phyloP scores from a whole-genome alignment of 2,329 filamentous ascomycete genomes.

The Stachybotrys echinatus region DNA sequence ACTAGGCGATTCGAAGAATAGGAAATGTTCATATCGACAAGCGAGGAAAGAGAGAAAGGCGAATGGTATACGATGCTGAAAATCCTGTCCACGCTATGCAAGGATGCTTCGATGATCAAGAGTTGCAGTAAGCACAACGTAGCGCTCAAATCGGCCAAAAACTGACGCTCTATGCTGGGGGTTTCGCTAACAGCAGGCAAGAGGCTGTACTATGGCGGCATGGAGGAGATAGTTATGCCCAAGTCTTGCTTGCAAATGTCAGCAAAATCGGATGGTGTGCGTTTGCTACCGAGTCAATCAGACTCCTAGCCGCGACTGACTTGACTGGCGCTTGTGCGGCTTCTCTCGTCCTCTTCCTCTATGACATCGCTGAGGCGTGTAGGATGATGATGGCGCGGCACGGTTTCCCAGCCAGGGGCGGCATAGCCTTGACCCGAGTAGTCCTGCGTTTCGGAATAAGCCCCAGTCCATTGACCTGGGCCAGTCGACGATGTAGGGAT shows the following conservation, averaged over 20 bases:
- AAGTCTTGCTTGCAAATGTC: background rate
- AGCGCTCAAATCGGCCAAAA: background rate
- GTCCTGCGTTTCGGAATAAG: conserved; percentile 44
- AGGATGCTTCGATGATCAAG: background rate
- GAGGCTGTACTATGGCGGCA: background rate
- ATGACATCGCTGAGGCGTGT: conserved; percentile 85
- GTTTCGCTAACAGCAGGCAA: background rate
- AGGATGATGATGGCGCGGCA: conserved; percentile 79
- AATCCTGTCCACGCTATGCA: background rate
- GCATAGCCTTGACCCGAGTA: conserved; percentile 64
- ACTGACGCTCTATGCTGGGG: background rate
- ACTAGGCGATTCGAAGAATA: background rate
- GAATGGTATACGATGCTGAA: background rate
- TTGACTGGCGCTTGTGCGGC: conserved; percentile 66
- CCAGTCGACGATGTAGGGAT: conserved; percentile 22
- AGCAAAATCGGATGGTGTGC: background rate
- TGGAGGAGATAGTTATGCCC: too few relatives aligned
- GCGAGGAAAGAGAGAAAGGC: background rate
- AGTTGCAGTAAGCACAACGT: background rate
- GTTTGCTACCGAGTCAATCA: background rate
- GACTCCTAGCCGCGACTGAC: conserved; percentile 40
- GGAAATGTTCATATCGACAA: background rate
- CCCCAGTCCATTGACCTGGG: conserved; percentile 32
- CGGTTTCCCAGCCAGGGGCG: conserved; percentile 67
- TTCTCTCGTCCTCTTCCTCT: conserved; percentile 78